These are phyloP conservation scores for Podospora didyma DNA, from an alignment of 495 filamentous ascomycete species.

Conservation along the genomic window DNA sequence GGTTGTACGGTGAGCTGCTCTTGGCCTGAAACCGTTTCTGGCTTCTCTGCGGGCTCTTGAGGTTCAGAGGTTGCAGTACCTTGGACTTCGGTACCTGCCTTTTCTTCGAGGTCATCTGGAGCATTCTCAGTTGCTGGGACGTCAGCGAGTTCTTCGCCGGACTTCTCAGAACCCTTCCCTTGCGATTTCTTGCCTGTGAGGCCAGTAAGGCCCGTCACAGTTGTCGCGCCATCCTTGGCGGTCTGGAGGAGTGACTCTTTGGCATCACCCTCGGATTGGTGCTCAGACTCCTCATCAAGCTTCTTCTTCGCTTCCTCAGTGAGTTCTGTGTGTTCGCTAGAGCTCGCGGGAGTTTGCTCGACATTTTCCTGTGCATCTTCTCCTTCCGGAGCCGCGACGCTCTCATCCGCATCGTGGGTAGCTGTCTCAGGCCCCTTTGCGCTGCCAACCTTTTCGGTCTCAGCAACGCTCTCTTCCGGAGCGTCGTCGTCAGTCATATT, in stretches of 20 bases:
- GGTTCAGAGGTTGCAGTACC: not conserved
- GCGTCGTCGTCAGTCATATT: conserved; percentile 10
- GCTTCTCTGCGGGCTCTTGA: not conserved
- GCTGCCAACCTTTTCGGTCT: not conserved
- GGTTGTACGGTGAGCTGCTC: too few species aligned
- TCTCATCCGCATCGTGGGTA: too few species aligned
- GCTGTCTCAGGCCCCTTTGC: too few species aligned
- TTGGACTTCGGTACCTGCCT: not conserved
- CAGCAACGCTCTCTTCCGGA: conserved; percentile 1
- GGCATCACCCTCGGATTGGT: conserved; percentile 21
- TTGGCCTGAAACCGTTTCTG: too few species aligned
- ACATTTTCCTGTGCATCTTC: not conserved
- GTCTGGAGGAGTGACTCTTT: conserved; percentile 20
- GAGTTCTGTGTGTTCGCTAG: conserved; percentile 2
- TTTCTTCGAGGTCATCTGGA: not conserved
- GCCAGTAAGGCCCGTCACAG: not conserved
- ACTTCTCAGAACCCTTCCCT: not conserved
- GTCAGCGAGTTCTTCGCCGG: not conserved
- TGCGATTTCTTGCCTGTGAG: conserved; percentile 5
- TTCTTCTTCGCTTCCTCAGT: conserved; percentile 26
- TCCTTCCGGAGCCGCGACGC: not conserved
- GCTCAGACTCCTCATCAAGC: conserved; percentile 25
- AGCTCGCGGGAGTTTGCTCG: not conserved
- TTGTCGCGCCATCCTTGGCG: conserved; percentile 7
- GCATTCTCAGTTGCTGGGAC: not conserved